Percentiles rank a stretch among this genome's conserved stretches.
phyloP scores from a whole-genome alignment of 805 yeast species.

The Alloascoidea hylecoeti region DNA sequence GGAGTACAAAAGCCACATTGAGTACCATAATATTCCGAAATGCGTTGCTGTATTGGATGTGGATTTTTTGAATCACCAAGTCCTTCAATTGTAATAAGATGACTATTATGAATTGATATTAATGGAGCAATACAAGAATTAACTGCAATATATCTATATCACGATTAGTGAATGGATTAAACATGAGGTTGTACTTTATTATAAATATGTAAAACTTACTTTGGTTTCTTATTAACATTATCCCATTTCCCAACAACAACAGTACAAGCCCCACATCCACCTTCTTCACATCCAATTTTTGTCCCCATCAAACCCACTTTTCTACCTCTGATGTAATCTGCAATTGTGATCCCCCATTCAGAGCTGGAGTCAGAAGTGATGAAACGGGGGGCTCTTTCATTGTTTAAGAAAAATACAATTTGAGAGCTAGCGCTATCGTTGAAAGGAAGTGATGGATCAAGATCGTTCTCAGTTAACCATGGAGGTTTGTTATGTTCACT shows the following conservation, averaged over 20 bases:
- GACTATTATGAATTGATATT: slow-evolving; percentile 29
- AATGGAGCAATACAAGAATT: slow-evolving; percentile 34
- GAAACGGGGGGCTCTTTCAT: too few species aligned
- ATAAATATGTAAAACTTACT: slow-evolving; percentile 9
- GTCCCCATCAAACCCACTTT: slow-evolving; percentile 29
- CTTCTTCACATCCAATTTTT: slow-evolving; percentile 34
- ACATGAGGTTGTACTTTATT: too few species aligned
- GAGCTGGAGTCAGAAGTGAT: too few species aligned
- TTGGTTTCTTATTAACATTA: slow-evolving; percentile 13
- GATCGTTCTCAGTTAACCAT: too few species aligned
- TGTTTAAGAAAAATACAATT: too few species aligned
- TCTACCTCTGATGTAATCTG: too few species aligned
- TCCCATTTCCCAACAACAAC: slow-evolving; percentile 24
- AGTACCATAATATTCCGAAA: slow-evolving; percentile 32
- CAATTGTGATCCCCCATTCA: too few species aligned
- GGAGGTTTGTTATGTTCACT: too few species aligned
- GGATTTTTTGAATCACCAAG: slow-evolving; percentile 24
- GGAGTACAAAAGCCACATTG: slow-evolving; percentile 40
- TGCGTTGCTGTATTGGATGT: slow-evolving; percentile 34
- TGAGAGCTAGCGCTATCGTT: too few species aligned
- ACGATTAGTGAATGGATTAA: too few species aligned
- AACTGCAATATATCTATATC: slow-evolving; percentile 20
- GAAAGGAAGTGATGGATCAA: too few species aligned
- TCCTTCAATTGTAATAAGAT: slow-evolving; percentile 33
- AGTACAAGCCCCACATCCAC: slow-evolving; percentile 38